These are phyloP conservation scores for Penicillium atrosanguineum DNA, from an alignment of 495 filamentous ascomycete genomes.

Conservation along the genomic window DNA sequence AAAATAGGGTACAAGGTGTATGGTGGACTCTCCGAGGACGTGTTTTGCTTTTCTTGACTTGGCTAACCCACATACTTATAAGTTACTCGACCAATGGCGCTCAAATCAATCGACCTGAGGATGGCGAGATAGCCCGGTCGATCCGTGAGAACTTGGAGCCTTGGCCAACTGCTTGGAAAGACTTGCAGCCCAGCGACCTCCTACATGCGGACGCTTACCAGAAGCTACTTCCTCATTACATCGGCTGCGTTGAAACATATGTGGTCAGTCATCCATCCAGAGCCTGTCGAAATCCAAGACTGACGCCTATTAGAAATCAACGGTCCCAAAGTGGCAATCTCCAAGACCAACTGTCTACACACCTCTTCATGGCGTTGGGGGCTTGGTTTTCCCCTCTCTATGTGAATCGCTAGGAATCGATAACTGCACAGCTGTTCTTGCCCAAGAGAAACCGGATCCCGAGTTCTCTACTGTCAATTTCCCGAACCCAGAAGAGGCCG, in stretches of 20 bases:
- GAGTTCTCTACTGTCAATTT: conserved; percentile 70
- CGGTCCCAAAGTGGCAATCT: conserved; percentile 25
- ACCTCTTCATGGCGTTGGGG: conserved; percentile 68
- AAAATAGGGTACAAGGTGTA: conserved; percentile 64
- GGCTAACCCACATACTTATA: background rate
- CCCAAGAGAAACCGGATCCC: conserved; percentile 59
- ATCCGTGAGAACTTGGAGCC: conserved; percentile 60
- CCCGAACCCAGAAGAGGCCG: conserved; percentile 71
- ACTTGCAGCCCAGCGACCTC: conserved; percentile 37
- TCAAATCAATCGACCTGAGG: conserved; percentile 67
- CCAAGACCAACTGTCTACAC: conserved; percentile 60
- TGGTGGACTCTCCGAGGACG: conserved; percentile 14
- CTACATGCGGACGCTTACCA: conserved; percentile 43
- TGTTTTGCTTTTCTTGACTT: background rate
- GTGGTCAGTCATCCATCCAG: conserved; percentile 23
- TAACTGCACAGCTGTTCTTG: conserved; percentile 43
- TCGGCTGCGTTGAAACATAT: conserved; percentile 37
- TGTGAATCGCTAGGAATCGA: conserved; percentile 44
- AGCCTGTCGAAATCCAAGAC: background rate
- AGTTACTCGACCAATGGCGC: conserved; percentile 66
- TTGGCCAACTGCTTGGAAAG: conserved; percentile 49
- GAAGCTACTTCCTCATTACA: conserved; percentile 43
- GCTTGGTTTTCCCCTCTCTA: conserved; percentile 44
- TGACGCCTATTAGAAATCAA: conserved; percentile 34
- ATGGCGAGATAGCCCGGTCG: conserved; percentile 56